phyloP scores from a whole-genome alignment of 1,139 yeast genomes.

The Citeromyces hawaiiensis region DNA sequence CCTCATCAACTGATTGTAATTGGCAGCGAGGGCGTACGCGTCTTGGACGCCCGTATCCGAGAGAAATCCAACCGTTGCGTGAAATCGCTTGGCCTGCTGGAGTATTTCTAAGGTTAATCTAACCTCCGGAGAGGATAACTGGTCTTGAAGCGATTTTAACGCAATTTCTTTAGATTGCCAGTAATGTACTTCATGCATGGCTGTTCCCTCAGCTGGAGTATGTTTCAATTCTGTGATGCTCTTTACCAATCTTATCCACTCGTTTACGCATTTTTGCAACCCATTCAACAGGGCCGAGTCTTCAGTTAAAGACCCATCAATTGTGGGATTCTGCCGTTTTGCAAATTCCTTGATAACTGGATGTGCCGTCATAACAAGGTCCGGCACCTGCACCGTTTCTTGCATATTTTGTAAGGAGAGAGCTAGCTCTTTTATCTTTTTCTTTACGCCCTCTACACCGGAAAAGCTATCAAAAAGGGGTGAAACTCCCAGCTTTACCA shows the following conservation, averaged over 20 bases:
- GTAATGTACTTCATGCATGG: constrained; percentile 61
- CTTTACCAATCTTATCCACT: constrained; percentile 61
- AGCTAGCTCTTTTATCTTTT: constrained; percentile 58
- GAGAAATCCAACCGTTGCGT: constrained; percentile 59
- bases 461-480: constrained; percentile 36
- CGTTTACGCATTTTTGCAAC: constrained; percentile 52
- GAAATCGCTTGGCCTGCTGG: constrained; percentile 64
- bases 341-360: constrained; percentile 32
- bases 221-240: constrained; percentile 37
- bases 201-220: constrained; percentile 42
- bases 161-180: constrained; percentile 71
- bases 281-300: constrained; percentile 52
- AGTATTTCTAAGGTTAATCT: constrained; percentile 48
- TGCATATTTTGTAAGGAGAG: constrained; percentile 57
- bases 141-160: constrained; percentile 40
- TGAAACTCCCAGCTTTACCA: constrained; percentile 41
- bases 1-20: constrained; percentile 48
- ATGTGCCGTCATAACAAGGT: constrained; percentile 39
- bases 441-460: constrained; percentile 10
- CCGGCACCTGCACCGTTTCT: constrained; percentile 58
- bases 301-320: constrained; percentile 21
- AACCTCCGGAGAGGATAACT: constrained; percentile 42
- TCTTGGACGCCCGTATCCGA: constrained; percentile 62
- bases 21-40: constrained; percentile 34
- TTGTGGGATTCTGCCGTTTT: constrained; percentile 13